A percentile compares a stretch with the other conserved stretches of the same genome.
Evolutionary conservation across 2,329 filamentous ascomycete species (phyloP).

Genomic region (Colletotrichum musae): DNA sequence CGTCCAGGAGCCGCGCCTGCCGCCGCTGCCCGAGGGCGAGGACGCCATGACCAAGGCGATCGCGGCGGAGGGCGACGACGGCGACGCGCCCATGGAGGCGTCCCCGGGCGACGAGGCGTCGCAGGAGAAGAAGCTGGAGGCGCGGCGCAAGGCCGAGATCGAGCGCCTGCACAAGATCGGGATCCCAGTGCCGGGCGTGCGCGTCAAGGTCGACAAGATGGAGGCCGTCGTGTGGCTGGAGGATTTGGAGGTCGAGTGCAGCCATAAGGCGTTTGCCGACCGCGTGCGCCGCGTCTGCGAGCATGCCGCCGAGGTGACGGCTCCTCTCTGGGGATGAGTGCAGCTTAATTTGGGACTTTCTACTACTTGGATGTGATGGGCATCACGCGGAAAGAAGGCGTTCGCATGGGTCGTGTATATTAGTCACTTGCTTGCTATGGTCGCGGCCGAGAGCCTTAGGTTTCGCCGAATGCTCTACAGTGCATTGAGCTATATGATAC

Average conservation of each 20-base stretch:
- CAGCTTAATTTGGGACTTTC: neutral
- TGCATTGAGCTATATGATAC: slow-evolving; percentile 43
- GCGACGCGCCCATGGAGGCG: slow-evolving; percentile 41
- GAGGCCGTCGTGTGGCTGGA: slow-evolving; percentile 93
- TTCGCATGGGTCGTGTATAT: slow-evolving; percentile 13
- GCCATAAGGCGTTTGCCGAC: slow-evolving; percentile 83
- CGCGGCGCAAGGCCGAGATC: slow-evolving; percentile 77
- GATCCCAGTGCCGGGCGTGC: slow-evolving; percentile 90
- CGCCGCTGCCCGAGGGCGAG: slow-evolving; percentile 47
- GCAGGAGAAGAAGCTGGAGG: slow-evolving; percentile 59
- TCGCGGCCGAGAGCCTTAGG: neutral
- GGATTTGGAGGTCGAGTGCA: slow-evolving; percentile 89
- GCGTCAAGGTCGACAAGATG: slow-evolving; percentile 90
- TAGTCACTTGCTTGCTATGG: slow-evolving; percentile 23
- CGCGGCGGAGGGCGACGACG: slow-evolving; percentile 46
- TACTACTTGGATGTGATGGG: neutral
- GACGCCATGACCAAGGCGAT: slow-evolving; percentile 47
- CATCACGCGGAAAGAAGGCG: slow-evolving; percentile 4
- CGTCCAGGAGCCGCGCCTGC: slow-evolving; percentile 75
- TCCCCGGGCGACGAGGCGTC: slow-evolving; percentile 48
- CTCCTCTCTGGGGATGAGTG: slow-evolving; percentile 75
- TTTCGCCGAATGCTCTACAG: slow-evolving; percentile 32
- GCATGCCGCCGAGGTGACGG: slow-evolving; percentile 88
- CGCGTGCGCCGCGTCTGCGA: slow-evolving; percentile 92
- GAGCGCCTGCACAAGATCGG: slow-evolving; percentile 85